These are phyloP conservation scores for Xylaria sp. DNA, from an alignment of 2,329 filamentous ascomycete species.

Conservation along the genomic window DNA sequence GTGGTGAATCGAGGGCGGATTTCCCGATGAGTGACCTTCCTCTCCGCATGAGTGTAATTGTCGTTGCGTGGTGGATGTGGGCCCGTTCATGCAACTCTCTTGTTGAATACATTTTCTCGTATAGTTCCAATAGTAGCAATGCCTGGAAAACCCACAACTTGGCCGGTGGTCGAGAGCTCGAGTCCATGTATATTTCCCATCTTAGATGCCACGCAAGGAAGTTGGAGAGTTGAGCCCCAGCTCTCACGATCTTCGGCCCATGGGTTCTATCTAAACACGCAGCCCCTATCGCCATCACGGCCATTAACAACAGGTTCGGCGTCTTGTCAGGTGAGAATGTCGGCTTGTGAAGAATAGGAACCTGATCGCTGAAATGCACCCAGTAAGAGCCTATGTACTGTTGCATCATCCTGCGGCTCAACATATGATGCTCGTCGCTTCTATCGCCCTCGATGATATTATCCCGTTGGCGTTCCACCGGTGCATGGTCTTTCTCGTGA, in stretches of 20 bases:
- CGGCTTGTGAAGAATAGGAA: slow-evolving; percentile 92
- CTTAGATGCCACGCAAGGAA: slow-evolving; percentile 92
- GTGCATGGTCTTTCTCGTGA: slow-evolving; percentile 76
- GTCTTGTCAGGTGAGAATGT: slow-evolving; percentile 89
- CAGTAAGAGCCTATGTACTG: slow-evolving; percentile 92
- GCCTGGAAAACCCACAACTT: slow-evolving; percentile 97
- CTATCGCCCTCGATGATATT: slow-evolving; percentile 78
- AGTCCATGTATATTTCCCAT: slow-evolving; percentile 93
- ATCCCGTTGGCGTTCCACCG: slow-evolving; percentile 74
- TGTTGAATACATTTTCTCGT: slow-evolving; percentile 98
- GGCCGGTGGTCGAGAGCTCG: slow-evolving; percentile 85
- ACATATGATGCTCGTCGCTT: slow-evolving; percentile 63
- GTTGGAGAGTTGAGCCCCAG: slow-evolving; percentile 81
- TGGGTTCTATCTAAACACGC: slow-evolving; percentile 85
- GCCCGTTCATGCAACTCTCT: slow-evolving; percentile 89
- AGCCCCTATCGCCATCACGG: slow-evolving; percentile 91
- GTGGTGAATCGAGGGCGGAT: slow-evolving; percentile 81
- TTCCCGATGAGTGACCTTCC: slow-evolving; percentile 89
- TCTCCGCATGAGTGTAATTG: slow-evolving; percentile 90
- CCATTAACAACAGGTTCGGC: slow-evolving; percentile 79
- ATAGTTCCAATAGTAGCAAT: slow-evolving; percentile 83
- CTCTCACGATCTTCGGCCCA: slow-evolving; percentile 70
- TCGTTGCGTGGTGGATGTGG: slow-evolving; percentile 95
- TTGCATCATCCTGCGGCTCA: slow-evolving; percentile 95
- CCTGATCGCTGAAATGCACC: slow-evolving; percentile 90